These are phyloP conservation scores for Solanum raphanifolium DNA, from an alignment of 257 asterid species.

Conservation along the genomic window DNA sequence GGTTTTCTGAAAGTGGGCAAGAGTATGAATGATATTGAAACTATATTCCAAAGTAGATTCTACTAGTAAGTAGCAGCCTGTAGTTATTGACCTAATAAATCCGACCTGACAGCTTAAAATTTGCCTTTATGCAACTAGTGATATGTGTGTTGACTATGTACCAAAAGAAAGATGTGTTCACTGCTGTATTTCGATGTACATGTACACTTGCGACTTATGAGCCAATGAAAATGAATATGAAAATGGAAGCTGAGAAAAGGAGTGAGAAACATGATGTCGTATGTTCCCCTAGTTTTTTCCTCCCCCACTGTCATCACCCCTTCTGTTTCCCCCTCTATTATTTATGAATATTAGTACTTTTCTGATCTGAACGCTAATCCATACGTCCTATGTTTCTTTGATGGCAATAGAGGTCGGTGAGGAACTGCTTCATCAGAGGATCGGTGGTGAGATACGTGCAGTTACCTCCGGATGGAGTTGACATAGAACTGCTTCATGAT, in stretches of 20 bases:
- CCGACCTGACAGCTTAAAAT: background rate
- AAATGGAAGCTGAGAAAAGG: background rate
- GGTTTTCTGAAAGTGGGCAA: background rate
- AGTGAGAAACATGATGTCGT: background rate
- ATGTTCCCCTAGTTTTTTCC: background rate
- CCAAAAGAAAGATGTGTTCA: background rate
- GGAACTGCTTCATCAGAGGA: constrained; percentile 97
- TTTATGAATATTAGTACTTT: background rate
- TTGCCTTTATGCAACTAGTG: background rate
- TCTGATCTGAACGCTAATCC: background rate
- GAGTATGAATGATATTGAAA: background rate
- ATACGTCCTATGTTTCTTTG: background rate
- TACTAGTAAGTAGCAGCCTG: background rate
- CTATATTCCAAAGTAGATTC: background rate
- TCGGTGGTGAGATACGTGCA: constrained; percentile 95
- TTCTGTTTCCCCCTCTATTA: background rate
- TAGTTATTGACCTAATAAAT: background rate
- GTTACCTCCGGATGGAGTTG: constrained; percentile 97
- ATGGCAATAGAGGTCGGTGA: constrained; percentile 61
- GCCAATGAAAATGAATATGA: background rate
- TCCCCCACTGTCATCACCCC: background rate
- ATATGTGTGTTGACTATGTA: background rate
- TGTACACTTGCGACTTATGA: background rate
- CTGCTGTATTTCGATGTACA: background rate
- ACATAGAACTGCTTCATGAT: constrained; percentile 85